A percentile compares a stretch with the other conserved stretches of the same genome.
These are phyloP conservation scores for Elymus sibiricus DNA, from an alignment of 176 grass and related monocot genomes.

Conservation along the genomic window DNA sequence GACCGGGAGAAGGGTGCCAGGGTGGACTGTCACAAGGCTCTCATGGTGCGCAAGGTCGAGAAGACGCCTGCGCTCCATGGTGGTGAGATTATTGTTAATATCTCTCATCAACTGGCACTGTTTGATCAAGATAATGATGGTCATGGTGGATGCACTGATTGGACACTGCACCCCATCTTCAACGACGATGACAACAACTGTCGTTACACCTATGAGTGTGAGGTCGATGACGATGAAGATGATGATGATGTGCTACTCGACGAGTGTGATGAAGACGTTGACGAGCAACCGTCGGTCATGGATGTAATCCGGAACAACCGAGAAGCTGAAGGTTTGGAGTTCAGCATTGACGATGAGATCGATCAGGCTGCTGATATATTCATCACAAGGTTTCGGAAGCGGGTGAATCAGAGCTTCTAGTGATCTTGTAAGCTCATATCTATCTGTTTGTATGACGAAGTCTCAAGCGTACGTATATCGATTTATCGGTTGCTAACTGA, in stretches of 20 bases:
- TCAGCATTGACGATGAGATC: slow-evolving; percentile 69
- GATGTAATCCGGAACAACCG: slow-evolving; percentile 69
- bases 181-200: slow-evolving; percentile 17
- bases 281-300: slow-evolving; percentile 46
- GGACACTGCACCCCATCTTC: slow-evolving; percentile 41
- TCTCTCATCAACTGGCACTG: slow-evolving; percentile 16
- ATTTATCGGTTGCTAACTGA: too few relatives aligned
- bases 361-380: slow-evolving; percentile 75
- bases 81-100: slow-evolving; percentile 5
- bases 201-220: not conserved
- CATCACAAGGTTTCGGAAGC: slow-evolving; percentile 62
- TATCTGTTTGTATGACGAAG: not conserved
- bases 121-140: slow-evolving; percentile 7
- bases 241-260: not conserved
- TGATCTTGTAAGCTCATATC: not conserved
- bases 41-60: slow-evolving; percentile 13
- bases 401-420: slow-evolving; percentile 51
- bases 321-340: slow-evolving; percentile 57
- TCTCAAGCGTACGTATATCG: too few relatives aligned
- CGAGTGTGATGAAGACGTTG: not conserved
- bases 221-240: not conserved
- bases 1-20: not conserved
- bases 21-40: slow-evolving; percentile 17
- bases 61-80: not conserved
- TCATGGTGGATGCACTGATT: slow-evolving; percentile 15